These are phyloP conservation scores for Oemleria cerasiformis DNA, from an alignment of 306 rosid genomes.

Conservation along the genomic window DNA sequence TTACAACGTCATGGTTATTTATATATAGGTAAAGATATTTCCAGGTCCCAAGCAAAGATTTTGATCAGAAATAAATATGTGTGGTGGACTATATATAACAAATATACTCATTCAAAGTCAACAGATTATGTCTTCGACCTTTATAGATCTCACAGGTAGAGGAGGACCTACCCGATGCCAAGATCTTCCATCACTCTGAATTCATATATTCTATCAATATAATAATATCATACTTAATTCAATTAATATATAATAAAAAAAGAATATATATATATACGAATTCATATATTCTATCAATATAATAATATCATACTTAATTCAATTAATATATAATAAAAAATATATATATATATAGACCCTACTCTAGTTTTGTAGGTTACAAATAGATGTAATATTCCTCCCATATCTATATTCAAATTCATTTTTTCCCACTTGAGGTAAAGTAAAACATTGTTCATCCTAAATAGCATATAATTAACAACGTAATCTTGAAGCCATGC, in stretches of 20 bases:
- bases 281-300: no score
- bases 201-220: no score
- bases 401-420: no score
- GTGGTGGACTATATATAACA: slow-evolving; percentile 27
- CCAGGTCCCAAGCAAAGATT: slow-evolving; percentile 31
- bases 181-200: slow-evolving; percentile 45
- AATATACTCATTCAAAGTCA: slow-evolving; percentile 29
- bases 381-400: no score
- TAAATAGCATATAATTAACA: neutral
- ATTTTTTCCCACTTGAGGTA: no score
- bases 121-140: slow-evolving; percentile 68
- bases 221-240: no score
- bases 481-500: slow-evolving; percentile 25
- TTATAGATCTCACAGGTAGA: slow-evolving; percentile 52
- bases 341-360: no score
- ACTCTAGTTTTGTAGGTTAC: no score
- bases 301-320: no score
- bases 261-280: neutral
- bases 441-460: no score
- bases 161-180: slow-evolving; percentile 35
- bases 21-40: slow-evolving; percentile 33
- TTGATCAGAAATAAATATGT: slow-evolving; percentile 31
- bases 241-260: neutral
- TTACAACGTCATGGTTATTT: slow-evolving; percentile 1
- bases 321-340: neutral